These are phyloP conservation scores for Neonectria hederae DNA, from an alignment of 2,329 filamentous ascomycete species.

Conservation along the genomic window DNA sequence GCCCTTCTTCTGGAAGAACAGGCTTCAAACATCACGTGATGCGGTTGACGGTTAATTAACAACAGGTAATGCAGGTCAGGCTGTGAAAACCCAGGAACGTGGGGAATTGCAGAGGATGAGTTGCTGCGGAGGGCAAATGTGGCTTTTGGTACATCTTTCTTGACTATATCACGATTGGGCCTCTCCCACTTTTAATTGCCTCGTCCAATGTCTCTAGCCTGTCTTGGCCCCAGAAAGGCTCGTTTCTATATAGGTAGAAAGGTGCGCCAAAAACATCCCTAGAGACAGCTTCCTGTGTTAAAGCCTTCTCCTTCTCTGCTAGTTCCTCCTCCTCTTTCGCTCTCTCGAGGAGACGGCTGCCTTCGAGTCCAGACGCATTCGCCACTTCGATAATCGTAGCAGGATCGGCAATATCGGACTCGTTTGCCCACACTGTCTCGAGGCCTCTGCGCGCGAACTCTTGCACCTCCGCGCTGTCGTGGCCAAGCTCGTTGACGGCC, in stretches of 20 bases:
- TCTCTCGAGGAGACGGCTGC: background rate
- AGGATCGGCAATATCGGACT: background rate
- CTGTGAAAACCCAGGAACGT: background rate
- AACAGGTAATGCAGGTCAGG: background rate
- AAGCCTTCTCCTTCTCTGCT: background rate
- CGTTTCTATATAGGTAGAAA: background rate
- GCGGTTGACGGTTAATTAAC: background rate
- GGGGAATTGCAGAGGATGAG: background rate
- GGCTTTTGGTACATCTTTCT: too few relatives aligned
- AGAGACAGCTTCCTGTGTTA: background rate
- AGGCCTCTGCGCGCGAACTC: constrained; percentile 20
- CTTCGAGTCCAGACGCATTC: background rate
- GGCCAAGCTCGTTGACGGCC: background rate
- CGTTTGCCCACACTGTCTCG: constrained; percentile 1
- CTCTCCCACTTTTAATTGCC: background rate
- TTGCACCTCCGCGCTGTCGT: constrained; percentile 17
- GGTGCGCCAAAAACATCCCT: background rate
- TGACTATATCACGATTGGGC: background rate
- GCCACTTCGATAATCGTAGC: background rate
- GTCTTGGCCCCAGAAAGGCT: constrained; percentile 9
- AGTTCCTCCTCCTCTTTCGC: background rate
- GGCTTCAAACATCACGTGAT: background rate
- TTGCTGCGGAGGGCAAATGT: background rate
- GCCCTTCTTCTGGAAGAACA: background rate
- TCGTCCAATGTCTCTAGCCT: constrained; percentile 7